Conservation (phyloP, 345 rosid species). For the Hibiscus syriacus region DNA sequence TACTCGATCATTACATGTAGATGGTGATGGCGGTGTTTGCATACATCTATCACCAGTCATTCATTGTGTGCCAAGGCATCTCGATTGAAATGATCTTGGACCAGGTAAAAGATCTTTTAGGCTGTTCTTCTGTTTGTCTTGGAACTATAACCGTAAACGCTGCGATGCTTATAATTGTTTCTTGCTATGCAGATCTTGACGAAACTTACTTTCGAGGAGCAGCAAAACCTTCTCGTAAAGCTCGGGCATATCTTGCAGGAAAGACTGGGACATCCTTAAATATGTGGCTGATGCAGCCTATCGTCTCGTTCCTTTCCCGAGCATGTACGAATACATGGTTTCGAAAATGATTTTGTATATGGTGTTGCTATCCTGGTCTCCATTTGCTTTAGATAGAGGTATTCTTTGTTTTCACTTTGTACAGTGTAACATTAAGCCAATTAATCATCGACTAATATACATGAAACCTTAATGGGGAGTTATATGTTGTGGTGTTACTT, state of each 20-base stretch:
- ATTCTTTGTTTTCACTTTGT: constrained; percentile 17
- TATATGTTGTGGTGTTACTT: not conserved
- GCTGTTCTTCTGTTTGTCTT: not conserved
- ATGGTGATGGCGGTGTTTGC: constrained; percentile 99
- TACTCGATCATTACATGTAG: constrained; percentile 22
- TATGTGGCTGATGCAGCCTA: no score
- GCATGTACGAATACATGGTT: no score
- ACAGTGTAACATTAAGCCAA: constrained; percentile 14
- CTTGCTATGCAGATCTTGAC: constrained; percentile 43
- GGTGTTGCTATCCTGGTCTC: not conserved
- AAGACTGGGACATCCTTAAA: constrained; percentile 28
- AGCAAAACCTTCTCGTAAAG: constrained; percentile 50
- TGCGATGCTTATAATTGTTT: not conserved
- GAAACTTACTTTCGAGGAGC: constrained; percentile 73
- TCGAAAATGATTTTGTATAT: not conserved
- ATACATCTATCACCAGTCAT: constrained; percentile 88
- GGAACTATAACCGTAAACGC: not conserved
- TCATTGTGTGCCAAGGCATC: constrained; percentile 48
- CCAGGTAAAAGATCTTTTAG: constrained; percentile 40
- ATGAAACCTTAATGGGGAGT: not conserved
- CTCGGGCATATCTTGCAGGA: constrained; percentile 61
- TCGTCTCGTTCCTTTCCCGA: no score
- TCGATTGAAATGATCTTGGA: constrained; percentile 67
- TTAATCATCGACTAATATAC: not conserved
- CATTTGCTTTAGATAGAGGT: constrained; percentile 14